These are phyloP conservation scores for Schoenoplectus tabernaemontani DNA, from an alignment of 202 grass and related monocot species.

Conservation along the genomic window DNA sequence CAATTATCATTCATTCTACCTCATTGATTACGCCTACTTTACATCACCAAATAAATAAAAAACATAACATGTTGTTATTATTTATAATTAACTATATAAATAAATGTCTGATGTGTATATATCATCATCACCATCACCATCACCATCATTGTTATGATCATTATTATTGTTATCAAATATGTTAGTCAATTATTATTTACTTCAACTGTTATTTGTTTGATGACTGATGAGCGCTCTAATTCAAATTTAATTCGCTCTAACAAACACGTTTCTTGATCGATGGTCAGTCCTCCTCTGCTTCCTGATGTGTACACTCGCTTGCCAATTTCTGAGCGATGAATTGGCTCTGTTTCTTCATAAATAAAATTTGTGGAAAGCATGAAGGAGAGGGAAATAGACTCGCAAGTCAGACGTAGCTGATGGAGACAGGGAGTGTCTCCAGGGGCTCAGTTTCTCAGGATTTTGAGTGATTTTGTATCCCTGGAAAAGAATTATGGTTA, in stretches of 20 bases:
- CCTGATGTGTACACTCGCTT: background rate
- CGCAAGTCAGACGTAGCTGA: background rate
- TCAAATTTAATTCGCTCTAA: no score
- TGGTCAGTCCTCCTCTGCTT: background rate
- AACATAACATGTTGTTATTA: background rate
- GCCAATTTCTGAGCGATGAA: background rate
- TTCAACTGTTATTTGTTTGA: no score
- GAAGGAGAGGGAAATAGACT: background rate
- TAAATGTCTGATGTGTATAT: background rate
- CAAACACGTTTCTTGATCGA: no score
- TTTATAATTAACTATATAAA: background rate
- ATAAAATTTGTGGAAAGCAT: background rate
- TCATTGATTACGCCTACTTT: background rate
- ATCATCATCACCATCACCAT: no score
- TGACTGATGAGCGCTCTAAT: no score
- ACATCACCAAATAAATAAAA: background rate
- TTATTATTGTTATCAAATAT: background rate
- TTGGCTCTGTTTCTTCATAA: background rate
- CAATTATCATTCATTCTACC: background rate
- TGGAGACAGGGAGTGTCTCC: background rate
- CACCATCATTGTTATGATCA: no score
- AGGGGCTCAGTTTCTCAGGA: no score
- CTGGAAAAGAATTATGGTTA: no score
- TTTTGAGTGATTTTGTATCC: no score
- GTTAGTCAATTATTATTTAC: background rate